Conservation (phyloP, 192 early-diverging fungal genomes). For the Coemansia sp. region DNA sequence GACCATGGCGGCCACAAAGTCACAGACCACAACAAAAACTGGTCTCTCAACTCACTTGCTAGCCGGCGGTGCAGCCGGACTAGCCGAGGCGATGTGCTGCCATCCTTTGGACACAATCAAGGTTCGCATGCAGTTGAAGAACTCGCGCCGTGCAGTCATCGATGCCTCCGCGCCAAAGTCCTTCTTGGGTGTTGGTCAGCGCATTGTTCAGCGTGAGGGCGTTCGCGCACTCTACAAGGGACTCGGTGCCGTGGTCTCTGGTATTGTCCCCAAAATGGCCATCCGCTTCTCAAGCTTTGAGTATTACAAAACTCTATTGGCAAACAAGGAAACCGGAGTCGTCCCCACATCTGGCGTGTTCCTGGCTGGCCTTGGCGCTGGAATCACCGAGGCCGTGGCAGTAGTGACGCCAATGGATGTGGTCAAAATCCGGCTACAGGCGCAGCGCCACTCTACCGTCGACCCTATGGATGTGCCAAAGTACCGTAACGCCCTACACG, state of each 20-base stretch:
- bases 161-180: slow-evolving; percentile 34
- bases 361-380: slow-evolving; percentile 88
- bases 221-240: slow-evolving; percentile 95
- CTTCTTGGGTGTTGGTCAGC: slow-evolving; percentile 84
- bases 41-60: slow-evolving; percentile 79
- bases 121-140: slow-evolving; percentile 93
- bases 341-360: slow-evolving; percentile 71
- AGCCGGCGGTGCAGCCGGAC: slow-evolving; percentile 90
- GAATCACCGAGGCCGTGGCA: slow-evolving; percentile 89
- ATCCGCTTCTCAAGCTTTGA: slow-evolving; percentile 98
- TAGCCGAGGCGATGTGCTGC: slow-evolving; percentile 87
- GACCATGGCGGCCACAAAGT: slow-evolving; percentile 8
- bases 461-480: slow-evolving; percentile 96
- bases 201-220: slow-evolving; percentile 87
- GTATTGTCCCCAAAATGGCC: slow-evolving; percentile 99
- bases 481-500: slow-evolving; percentile 94
- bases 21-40: slow-evolving; percentile 43
- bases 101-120: slow-evolving; percentile 98
- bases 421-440: slow-evolving; percentile 98
- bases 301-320: slow-evolving; percentile 83
- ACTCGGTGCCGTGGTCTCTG: slow-evolving; percentile 91
- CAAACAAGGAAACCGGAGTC: slow-evolving; percentile 65
- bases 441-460: slow-evolving; percentile 92
- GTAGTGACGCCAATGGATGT: slow-evolving; percentile 99
- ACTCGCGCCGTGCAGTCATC: slow-evolving; percentile 47